phyloP scores from a whole-genome alignment of 768 basidiomycete genomes.

The Dictyophora rubrovolvata region DNA sequence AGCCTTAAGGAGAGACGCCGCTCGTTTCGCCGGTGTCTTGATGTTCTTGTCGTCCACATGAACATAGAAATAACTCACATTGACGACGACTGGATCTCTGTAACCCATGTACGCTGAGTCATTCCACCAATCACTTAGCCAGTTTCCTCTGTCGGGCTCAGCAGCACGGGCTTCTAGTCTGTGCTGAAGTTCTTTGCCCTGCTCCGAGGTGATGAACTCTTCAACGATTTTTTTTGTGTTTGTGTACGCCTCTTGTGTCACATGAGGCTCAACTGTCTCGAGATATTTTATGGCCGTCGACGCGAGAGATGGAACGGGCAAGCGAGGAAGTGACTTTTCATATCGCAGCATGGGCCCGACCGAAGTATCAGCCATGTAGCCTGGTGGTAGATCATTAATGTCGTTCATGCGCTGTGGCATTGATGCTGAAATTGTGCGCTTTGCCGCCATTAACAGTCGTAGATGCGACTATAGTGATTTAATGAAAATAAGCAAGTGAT shows the following conservation, averaged over 20 bases:
- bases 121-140: slow-evolving; percentile 99
- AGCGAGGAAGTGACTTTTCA: slow-evolving; percentile 58
- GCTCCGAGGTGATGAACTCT: slow-evolving; percentile 59
- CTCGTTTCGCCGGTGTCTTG: slow-evolving; percentile 54
- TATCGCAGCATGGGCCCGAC: slow-evolving; percentile 62
- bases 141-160: slow-evolving; percentile 49
- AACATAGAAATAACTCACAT: slow-evolving; percentile 91
- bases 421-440: not conserved
- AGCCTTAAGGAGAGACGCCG: slow-evolving; percentile 76
- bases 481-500: not conserved
- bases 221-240: slow-evolving; percentile 50
- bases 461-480: not conserved
- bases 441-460: not conserved
- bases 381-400: slow-evolving; percentile 23
- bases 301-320: slow-evolving; percentile 77
- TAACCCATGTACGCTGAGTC: slow-evolving; percentile 82
- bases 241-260: slow-evolving; percentile 51
- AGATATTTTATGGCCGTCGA: slow-evolving; percentile 87
- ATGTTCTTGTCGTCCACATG: slow-evolving; percentile 58
- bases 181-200: slow-evolving; percentile 62
- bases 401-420: not conserved
- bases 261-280: slow-evolving; percentile 69
- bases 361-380: slow-evolving; percentile 44
- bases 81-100: slow-evolving; percentile 83
- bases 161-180: slow-evolving; percentile 69